Evolutionary conservation across 139 green algal species (phyloP).

Genomic region (Coelastrella sp.): DNA sequence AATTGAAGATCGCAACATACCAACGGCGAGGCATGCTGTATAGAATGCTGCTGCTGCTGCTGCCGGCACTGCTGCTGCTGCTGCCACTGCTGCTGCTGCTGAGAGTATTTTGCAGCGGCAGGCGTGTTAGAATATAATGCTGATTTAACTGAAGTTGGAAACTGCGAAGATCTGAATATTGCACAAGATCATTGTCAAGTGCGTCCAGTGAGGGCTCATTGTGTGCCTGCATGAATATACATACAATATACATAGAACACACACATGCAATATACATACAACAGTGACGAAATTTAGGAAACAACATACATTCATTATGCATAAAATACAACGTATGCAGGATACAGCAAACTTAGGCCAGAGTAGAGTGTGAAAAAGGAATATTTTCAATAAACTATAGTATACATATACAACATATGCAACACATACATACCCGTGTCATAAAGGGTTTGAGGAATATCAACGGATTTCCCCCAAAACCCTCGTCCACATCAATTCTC

Average conservation of each 20-base stretch:
- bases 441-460: conserved; percentile 46
- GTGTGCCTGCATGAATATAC: conserved; percentile 13
- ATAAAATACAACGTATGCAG: too few relatives aligned
- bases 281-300: too few relatives aligned
- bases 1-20: conserved; percentile 48
- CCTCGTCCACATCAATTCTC: neutral
- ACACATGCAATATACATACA: neutral
- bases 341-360: too few relatives aligned
- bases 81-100: neutral
- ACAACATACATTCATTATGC: neutral
- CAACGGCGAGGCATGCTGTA: conserved; percentile 26
- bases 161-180: conserved; percentile 36
- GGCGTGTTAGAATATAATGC: conserved; percentile 4
- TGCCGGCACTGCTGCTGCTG: neutral
- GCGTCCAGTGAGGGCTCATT: conserved; percentile 34
- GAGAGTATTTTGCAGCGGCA: neutral
- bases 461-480: conserved; percentile 44
- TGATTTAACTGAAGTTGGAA: conserved; percentile 44
- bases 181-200: neutral
- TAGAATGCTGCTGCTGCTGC: neutral
- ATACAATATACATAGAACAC: neutral
- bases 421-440: conserved; percentile 13
- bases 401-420: too few relatives aligned
- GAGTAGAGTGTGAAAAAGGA: too few relatives aligned
- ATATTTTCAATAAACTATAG: too few relatives aligned